Evolutionary conservation across 176 grass and related monocot species (phyloP).

Genomic region (Pharus latifolius): DNA sequence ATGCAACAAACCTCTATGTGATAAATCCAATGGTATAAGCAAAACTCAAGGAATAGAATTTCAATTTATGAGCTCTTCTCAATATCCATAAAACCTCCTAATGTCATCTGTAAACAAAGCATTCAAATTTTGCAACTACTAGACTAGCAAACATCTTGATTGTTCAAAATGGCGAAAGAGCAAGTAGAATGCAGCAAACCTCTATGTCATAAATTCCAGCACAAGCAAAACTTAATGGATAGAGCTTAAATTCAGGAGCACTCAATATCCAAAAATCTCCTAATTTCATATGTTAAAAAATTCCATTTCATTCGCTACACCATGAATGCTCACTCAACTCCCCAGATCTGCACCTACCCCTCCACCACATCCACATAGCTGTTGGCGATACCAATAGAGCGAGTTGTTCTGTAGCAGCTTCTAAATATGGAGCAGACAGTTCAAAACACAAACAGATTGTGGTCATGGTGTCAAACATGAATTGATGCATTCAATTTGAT

Average conservation of each 20-base stretch:
- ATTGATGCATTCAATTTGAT: neutral
- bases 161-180: neutral
- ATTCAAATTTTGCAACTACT: neutral
- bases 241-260: neutral
- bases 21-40: neutral
- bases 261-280: neutral
- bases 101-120: neutral
- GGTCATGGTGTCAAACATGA: conserved; percentile 6
- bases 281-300: neutral
- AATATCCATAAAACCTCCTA: neutral
- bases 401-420: conserved; percentile 4
- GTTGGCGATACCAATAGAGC: neutral
- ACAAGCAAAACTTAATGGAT: neutral
- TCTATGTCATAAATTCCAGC: neutral
- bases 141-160: neutral
- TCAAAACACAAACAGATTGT: conserved; percentile 11
- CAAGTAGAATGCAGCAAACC: neutral
- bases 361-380: neutral
- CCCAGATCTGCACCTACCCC: neutral
- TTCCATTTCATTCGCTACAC: neutral
- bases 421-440: conserved; percentile 1
- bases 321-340: conserved; percentile 8
- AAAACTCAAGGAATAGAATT: neutral
- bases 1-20: neutral
- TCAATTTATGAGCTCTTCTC: neutral